Evolutionary conservation across 495 filamentous ascomycete species (phyloP), one percentile per base, ranked within the genome.

Genomic region (Chaetomium fimeti): DNA sequence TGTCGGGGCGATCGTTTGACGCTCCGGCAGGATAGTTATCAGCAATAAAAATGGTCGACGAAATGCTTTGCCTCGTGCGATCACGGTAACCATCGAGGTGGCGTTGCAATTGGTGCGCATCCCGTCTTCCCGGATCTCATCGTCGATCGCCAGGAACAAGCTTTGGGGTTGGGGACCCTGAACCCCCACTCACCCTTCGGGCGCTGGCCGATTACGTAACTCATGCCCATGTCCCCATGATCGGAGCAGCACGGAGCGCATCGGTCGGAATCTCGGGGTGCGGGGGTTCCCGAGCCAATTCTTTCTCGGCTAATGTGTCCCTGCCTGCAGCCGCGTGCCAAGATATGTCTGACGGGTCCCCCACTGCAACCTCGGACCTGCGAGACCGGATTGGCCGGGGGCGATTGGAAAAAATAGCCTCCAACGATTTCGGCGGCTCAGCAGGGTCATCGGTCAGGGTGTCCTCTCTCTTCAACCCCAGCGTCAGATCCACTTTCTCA

Each of bases 381-480:
- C 63, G 45, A 60, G n/a, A 61, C 42, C 28, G 67, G 67, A 66
- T 69, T 69, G 67, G 67, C 52, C 15, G 57, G 27, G 9, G 54
- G 28, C 49, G 48, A 67, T 18, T 43, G 48, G 32, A 66, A 66
- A 66, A 66, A 58, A 58, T 29, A 52, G 51, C 25, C 25, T 59
- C 60, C 48, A 16, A 20, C 38, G 27, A 32, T 47, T 55, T 48
- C 38, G 38, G 38, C 40, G 22, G 27, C 16, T 18, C 38, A 25
- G n/a, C 27, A n/a, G 27, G 20, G 36, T n/a, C 36, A 53, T 61
- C 38, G 16, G 48, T 42, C 15, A 45, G n/a, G 32, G 36, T 54
- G 48, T 54, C 7, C 49, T 65, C 20, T 32, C 38, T 28, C 32
- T 52, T 52, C 52, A 42, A 51, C 25, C 32, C 49, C 51, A 16